These are phyloP conservation scores for Aphanomyces stellatus DNA, from an alignment of 352 stramenopile genomes.

Conservation along the genomic window DNA sequence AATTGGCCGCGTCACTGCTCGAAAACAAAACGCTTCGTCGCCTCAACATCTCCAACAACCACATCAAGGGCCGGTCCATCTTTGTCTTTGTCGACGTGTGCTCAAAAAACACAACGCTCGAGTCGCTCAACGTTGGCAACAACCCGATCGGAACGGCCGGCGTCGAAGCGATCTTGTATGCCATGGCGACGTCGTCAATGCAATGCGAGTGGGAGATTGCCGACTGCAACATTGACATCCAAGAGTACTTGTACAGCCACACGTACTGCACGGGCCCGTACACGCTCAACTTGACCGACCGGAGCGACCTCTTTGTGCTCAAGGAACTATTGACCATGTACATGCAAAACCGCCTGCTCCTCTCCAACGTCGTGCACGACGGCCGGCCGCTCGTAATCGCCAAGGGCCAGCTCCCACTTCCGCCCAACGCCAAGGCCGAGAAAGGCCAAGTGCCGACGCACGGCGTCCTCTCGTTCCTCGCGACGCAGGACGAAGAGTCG, in stretches of 20 bases:
- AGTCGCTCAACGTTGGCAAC: slow-evolving; percentile 43
- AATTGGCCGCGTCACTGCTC: slow-evolving; percentile 49
- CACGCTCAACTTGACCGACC: slow-evolving; percentile 43
- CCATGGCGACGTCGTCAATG: slow-evolving; percentile 35
- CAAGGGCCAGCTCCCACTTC: slow-evolving; percentile 1
- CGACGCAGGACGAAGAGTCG: slow-evolving; percentile 9
- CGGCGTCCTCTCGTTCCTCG: not conserved
- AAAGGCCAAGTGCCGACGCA: slow-evolving; percentile 22
- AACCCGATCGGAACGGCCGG: slow-evolving; percentile 61
- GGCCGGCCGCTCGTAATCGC: slow-evolving; percentile 39
- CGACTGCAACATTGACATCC: slow-evolving; percentile 49
- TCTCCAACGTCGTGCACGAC: slow-evolving; percentile 42
- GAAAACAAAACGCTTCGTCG: slow-evolving; percentile 53
- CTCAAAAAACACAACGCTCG: slow-evolving; percentile 44
- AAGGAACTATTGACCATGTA: slow-evolving; percentile 46
- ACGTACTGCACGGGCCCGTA: slow-evolving; percentile 31
- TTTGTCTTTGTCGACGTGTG: slow-evolving; percentile 54
- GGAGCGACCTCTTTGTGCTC: slow-evolving; percentile 40
- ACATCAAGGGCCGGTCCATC: slow-evolving; percentile 48
- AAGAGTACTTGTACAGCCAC: slow-evolving; percentile 11
- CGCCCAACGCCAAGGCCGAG: slow-evolving; percentile 34
- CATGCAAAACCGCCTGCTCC: slow-evolving; percentile 47
- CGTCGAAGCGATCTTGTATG: slow-evolving; percentile 46
- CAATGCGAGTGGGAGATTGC: slow-evolving; percentile 55
- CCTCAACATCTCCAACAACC: slow-evolving; percentile 61